Evolutionary conservation across 257 asterid species (phyloP), one percentile per base, ranked within the genome.

Genomic region (Ajuga chamaepitys): DNA sequence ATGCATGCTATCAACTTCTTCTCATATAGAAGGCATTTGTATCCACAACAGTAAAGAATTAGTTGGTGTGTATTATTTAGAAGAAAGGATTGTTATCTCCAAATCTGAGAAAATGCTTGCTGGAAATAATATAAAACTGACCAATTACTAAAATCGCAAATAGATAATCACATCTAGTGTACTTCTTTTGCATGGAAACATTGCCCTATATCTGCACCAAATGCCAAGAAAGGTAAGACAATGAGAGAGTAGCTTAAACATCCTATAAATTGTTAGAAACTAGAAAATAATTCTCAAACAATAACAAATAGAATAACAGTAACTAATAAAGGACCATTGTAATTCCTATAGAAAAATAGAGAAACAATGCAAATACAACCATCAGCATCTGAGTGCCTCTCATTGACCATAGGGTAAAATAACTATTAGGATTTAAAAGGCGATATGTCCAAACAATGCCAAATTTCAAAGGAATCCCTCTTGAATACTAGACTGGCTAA

Each of bases 161-260:
- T 46, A 86, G 62, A 85, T 90, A 94, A 80, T 94, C 99, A 40
- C 71, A 88, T 45, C 83, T 82, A 47, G 73, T 80, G 82, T 94
- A 90, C 86, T 75, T 94, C 83, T 94, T 94, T 80, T 90, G 99
- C 99, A 94, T 94, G 64, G 90, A 90, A 68, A 80, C 26, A 69
- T 95, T 82, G 57, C 99, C 99, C 97, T 97, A 94, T 25, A 94
- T 75, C 99, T 94, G 96, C 88, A 81, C 58, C 60, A 77, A 64
- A 46, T 70, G 16, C 46, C 75, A 71, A 52, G 51, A 56, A 48
- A 13, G 21, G 37, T 54, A 66, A 69, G 69, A 64, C 24, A 18
- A 51, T 25, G 47, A 67, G 56, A 57, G 53, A 25, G 66, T 45
- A 51, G 59, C 62, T 34, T 63, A n/a, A n/a, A n/a, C n/a, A n/a